Conservation (phyloP, 345 rosid species). For the Eucalyptus cladocalyx region DNA sequence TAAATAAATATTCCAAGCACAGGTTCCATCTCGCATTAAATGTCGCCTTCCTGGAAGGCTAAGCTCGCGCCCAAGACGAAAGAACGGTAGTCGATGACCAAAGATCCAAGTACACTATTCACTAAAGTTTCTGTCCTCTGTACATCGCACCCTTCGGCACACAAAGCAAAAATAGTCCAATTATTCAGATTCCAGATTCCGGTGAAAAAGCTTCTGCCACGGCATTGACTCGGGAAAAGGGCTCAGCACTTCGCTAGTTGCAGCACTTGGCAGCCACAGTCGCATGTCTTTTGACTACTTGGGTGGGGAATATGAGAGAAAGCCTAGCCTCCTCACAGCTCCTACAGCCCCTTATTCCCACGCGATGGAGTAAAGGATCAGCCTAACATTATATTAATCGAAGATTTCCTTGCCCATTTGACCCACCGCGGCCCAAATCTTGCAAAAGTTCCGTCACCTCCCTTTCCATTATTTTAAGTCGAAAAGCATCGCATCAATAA, state of each 20-base stretch:
- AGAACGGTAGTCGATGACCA: background rate
- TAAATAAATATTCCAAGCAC: background rate
- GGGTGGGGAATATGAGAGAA: background rate
- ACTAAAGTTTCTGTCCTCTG: background rate
- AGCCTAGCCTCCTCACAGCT: background rate
- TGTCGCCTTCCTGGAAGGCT: fast-evolving
- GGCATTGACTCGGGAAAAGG: background rate
- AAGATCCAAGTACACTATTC: background rate
- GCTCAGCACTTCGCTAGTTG: background rate
- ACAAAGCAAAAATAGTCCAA: background rate
- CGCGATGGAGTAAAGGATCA: background rate
- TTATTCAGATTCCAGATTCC: background rate
- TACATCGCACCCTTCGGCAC: background rate
- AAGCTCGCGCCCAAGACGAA: background rate
- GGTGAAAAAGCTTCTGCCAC: background rate
- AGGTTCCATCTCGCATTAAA: background rate
- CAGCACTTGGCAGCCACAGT: background rate
- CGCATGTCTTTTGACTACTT: background rate
- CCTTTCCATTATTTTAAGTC: background rate
- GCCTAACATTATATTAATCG: background rate
- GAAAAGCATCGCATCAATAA: background rate
- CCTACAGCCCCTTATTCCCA: background rate
- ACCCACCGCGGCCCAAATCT: background rate
- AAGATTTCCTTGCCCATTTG: background rate
- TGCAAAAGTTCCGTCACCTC: background rate